Base-by-base conservation (phyloP, 2,329 filamentous ascomycete species). In the Aspergillus neoniger region DNA sequence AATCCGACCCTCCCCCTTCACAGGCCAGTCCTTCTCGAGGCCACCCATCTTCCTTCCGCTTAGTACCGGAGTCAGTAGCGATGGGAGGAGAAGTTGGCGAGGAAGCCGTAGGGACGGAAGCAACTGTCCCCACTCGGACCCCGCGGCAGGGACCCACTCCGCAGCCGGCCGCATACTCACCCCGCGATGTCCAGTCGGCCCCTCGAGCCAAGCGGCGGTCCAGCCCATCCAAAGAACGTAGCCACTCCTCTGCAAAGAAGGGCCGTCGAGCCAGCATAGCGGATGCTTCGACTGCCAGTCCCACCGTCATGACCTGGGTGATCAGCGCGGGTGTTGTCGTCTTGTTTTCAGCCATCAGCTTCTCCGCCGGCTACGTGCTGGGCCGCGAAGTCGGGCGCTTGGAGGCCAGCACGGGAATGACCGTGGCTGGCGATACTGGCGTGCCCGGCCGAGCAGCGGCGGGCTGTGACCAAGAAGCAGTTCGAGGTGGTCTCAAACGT, bases 271-370 rank as follows among this genome's bases (percentile, higher is more conserved):
- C 68, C 4, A 70, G 62, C 41, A 57, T 72, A 41, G 59, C 70
- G 2, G 74, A 78, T 17, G 67, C 71, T 3, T 65, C 72, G 17
- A 53, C 74, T 6, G 79, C 85, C 59, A 84, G 80, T 32, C 86
- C 86, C 0, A 88, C 86, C 0, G 75, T 88, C 8, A 82, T 88
- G 65, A 88, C 86, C 0, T 89, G 86, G 86, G 83, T 88, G 4
- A 82, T 88, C 50, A 86, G 85, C 52, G 86, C 86, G 0, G 86
- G 86, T 2, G 85, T 88, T 17, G 84, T 88, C 1, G 84, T 88
- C 2, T 79, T 88, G 0, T 83, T 88, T 58, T 86, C 84, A 15
- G 86, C 86, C 2, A 82, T 88, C 63, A 86, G 85, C 66, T 89
- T 88, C 71, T 85, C 84, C 0, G 86, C 86, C 4, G 86, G 86